Evolutionary conservation across 192 early-diverging fungal genomes (phyloP).

Genomic region (Linnemannia hyalina): DNA sequence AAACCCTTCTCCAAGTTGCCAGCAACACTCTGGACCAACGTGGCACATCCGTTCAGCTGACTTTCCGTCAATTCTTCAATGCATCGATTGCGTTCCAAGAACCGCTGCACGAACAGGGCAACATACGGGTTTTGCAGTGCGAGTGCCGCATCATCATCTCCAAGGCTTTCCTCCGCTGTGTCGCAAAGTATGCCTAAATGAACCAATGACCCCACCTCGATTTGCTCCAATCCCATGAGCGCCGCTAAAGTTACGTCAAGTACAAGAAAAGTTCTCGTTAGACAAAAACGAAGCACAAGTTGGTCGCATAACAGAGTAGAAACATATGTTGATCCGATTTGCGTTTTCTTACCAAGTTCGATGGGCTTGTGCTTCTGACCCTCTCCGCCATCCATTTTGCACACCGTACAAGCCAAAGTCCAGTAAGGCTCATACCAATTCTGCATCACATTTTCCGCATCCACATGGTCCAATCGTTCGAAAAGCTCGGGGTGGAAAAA

Average conservation of each 20-base stretch:
- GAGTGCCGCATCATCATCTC: slow-evolving; percentile 13
- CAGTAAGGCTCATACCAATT: slow-evolving; percentile 44
- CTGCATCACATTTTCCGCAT: slow-evolving; percentile 5
- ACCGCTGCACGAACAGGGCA: slow-evolving; percentile 27
- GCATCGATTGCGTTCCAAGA: slow-evolving; percentile 27
- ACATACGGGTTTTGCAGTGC: slow-evolving; percentile 34
- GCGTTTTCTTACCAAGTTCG: slow-evolving; percentile 30
- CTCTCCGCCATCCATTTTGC: slow-evolving; percentile 29
- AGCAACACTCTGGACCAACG: not conserved
- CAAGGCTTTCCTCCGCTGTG: not conserved
- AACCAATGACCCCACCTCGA: slow-evolving; percentile 3
- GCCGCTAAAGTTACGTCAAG: slow-evolving; percentile 13
- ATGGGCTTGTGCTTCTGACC: slow-evolving; percentile 16
- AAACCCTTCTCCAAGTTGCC: not conserved
- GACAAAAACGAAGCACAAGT: not conserved
- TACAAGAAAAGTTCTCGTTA: not conserved
- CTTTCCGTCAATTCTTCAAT: not conserved
- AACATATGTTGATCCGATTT: not conserved
- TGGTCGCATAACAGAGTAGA: not conserved
- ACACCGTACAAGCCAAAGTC: slow-evolving; percentile 15
- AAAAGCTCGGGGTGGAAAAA: slow-evolving; percentile 36
- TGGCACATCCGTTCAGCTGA: slow-evolving; percentile 13
- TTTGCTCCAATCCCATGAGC: slow-evolving; percentile 39
- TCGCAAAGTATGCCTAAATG: slow-evolving; percentile 40
- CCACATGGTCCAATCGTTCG: not conserved